These are phyloP conservation scores for Amanita inopinata DNA, from an alignment of 768 basidiomycete genomes.

Conservation along the genomic window DNA sequence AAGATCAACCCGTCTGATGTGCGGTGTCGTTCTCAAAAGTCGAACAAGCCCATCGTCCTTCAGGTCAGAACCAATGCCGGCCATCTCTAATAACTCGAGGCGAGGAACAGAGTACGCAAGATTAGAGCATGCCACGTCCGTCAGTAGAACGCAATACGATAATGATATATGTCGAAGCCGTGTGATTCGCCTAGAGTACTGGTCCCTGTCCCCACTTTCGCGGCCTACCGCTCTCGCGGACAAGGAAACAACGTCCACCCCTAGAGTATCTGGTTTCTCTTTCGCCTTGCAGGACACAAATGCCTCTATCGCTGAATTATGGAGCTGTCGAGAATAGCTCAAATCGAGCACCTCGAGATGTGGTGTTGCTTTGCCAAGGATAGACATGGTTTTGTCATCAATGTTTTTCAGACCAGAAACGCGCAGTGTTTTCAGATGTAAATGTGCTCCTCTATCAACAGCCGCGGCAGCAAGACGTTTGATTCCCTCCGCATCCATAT, in stretches of 20 bases:
- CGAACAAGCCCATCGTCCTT: constrained; percentile 66
- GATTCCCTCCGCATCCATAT: constrained; percentile 59
- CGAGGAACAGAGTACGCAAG: constrained; percentile 60
- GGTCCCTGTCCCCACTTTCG: constrained; percentile 37
- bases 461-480: constrained; percentile 34
- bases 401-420: constrained; percentile 59
- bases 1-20: constrained; percentile 71
- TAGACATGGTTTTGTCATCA: constrained; percentile 50
- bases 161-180: constrained; percentile 64
- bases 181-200: constrained; percentile 53
- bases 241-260: constrained; percentile 38
- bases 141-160: constrained; percentile 61
- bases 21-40: constrained; percentile 59
- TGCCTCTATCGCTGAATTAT: constrained; percentile 67
- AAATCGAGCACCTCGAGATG: constrained; percentile 73
- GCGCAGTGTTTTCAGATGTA: constrained; percentile 53
- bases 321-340: constrained; percentile 60
- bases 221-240: constrained; percentile 58
- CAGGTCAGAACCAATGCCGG: constrained; percentile 60
- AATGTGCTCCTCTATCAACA: constrained; percentile 32
- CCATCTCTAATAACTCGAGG: constrained; percentile 73
- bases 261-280: constrained; percentile 22
- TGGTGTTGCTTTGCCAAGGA: constrained; percentile 59
- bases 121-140: constrained; percentile 66
- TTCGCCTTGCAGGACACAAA: constrained; percentile 48